Conservation (phyloP, 73 alveolate genomes). For the Paramecium pentaurelia region DNA sequence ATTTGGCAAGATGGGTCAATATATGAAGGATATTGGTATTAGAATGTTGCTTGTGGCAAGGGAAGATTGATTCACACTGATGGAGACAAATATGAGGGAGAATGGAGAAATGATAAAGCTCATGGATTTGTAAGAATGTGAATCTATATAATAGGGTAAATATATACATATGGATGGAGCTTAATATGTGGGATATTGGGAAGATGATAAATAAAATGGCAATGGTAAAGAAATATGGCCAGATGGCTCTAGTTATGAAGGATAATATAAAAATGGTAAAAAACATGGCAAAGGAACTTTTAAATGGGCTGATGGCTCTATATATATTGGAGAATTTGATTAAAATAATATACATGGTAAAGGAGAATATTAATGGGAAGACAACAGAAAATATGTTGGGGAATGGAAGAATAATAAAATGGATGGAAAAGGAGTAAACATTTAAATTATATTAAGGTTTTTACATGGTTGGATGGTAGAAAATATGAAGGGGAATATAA, state of each 20-base stretch:
- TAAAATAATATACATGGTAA: constrained; percentile 75
- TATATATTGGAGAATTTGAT: constrained; percentile 67
- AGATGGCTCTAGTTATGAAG: constrained; percentile 73
- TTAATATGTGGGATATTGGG: constrained; percentile 73
- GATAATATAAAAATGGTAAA: constrained; percentile 65
- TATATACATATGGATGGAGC: constrained; percentile 77
- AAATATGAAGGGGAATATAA: constrained; percentile 75
- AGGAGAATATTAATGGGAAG: constrained; percentile 80
- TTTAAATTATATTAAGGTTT: neutral
- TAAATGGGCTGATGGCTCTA: constrained; percentile 75
- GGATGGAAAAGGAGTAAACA: constrained; percentile 74
- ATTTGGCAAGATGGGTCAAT: constrained; percentile 83
- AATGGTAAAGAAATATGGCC: constrained; percentile 77
- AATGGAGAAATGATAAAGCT: constrained; percentile 80
- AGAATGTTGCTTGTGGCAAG: constrained; percentile 74
- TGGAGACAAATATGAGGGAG: constrained; percentile 80
- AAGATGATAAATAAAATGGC: constrained; percentile 74
- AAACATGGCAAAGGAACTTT: constrained; percentile 72
- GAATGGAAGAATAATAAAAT: constrained; percentile 75
- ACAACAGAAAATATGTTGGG: constrained; percentile 74
- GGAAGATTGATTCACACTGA: constrained; percentile 72
- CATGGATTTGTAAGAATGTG: constrained; percentile 52
- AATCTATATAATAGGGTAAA: constrained; percentile 57
- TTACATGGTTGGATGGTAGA: constrained; percentile 75
- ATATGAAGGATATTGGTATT: constrained; percentile 88